Percentiles rank a stretch among this genome's conserved stretches.
phyloP scores from a whole-genome alignment of 441 rosid genomes.

The Metrosideros polymorpha region DNA sequence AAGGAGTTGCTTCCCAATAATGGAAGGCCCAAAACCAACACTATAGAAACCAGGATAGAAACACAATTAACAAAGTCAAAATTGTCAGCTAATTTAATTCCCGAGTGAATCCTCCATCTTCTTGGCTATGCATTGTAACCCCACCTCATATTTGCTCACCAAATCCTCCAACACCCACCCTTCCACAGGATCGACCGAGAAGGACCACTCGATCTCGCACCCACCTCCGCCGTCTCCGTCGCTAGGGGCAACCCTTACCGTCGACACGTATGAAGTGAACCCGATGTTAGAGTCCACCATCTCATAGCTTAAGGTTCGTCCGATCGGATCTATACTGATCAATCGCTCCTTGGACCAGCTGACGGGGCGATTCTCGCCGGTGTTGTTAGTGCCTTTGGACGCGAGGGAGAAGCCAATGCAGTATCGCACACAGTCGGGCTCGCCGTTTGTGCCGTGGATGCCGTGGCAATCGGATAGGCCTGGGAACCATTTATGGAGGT shows the following conservation, averaged over 20 bases:
- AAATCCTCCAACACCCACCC: slow-evolving; percentile 34
- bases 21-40: not conserved
- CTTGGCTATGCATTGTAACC: slow-evolving; percentile 20
- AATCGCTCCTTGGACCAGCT: slow-evolving; percentile 48
- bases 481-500: slow-evolving; percentile 40
- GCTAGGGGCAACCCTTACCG: slow-evolving; percentile 22
- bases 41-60: not conserved
- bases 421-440: slow-evolving; percentile 45
- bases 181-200: slow-evolving; percentile 41
- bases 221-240: slow-evolving; percentile 11
- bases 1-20: not conserved
- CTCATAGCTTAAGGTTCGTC: slow-evolving; percentile 29
- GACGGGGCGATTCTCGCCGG: not conserved
- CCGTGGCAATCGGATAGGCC: slow-evolving; percentile 28
- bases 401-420: slow-evolving; percentile 34
- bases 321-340: slow-evolving; percentile 23
- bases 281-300: slow-evolving; percentile 51
- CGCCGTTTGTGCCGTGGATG: slow-evolving; percentile 43
- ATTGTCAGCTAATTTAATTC: not conserved
- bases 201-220: slow-evolving; percentile 51
- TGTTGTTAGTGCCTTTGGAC: not conserved
- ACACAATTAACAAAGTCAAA: not conserved
- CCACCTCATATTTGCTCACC: slow-evolving; percentile 32
- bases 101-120: slow-evolving; percentile 30
- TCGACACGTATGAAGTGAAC: slow-evolving; percentile 38